phyloP scores from a whole-genome alignment of 345 rosid genomes.

The Firmiana major region DNA sequence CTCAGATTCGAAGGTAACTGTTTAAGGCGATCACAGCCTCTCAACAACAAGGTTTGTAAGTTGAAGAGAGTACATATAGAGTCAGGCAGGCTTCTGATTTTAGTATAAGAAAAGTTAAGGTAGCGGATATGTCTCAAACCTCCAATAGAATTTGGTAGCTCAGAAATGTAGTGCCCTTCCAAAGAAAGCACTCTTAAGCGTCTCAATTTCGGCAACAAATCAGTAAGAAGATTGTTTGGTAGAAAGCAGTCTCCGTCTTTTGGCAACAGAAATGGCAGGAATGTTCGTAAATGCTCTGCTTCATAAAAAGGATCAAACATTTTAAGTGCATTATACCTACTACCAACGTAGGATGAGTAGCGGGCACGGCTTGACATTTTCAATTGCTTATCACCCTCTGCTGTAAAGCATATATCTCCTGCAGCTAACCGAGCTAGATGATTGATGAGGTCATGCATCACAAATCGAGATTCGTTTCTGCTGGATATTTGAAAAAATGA shows the following conservation, averaged over 20 bases:
- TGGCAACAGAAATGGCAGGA: background rate
- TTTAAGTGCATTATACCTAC: background rate
- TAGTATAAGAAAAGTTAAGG: slow-evolving; percentile 17
- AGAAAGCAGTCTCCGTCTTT: background rate
- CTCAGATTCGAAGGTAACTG: slow-evolving; percentile 20
- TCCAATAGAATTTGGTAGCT: slow-evolving; percentile 24
- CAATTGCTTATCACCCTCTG: background rate
- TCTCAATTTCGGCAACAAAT: background rate
- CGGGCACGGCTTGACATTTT: background rate
- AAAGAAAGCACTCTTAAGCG: slow-evolving; percentile 3
- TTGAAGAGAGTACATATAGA: background rate
- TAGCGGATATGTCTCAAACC: slow-evolving; percentile 19
- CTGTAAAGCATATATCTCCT: slow-evolving; percentile 1
- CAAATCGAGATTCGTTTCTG: background rate
- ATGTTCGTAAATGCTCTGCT: slow-evolving; percentile 10
- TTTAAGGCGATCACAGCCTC: slow-evolving; percentile 7
- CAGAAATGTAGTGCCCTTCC: background rate
- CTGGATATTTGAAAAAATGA: slow-evolving; percentile 12
- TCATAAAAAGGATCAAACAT: background rate
- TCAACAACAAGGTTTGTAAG: slow-evolving; percentile 21
- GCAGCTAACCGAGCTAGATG: slow-evolving; percentile 15
- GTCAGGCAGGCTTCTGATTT: slow-evolving; percentile 12
- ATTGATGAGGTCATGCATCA: slow-evolving; percentile 29
- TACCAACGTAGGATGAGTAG: background rate
- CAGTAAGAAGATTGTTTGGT: background rate